phyloP scores from a whole-genome alignment of 176 grass and related monocot species.

The Miscanthus lutarioriparius region DNA sequence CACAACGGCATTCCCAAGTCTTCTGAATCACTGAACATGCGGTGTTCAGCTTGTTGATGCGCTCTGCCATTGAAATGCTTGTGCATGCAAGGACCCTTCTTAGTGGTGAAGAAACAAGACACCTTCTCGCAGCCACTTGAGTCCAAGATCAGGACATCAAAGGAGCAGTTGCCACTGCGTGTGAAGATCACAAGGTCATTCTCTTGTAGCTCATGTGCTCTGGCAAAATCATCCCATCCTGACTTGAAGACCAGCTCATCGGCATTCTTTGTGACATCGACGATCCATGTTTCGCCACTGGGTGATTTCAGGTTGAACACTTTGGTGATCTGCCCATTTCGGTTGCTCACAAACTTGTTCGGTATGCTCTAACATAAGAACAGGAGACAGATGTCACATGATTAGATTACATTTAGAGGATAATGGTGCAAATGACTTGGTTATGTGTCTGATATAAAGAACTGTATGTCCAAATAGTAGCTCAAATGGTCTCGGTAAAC shows the following conservation, averaged over 20 bases:
- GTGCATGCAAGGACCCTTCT: neutral
- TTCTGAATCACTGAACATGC: neutral
- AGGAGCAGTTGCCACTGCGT: conserved; percentile 33
- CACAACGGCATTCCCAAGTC: neutral
- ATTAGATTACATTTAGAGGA: neutral
- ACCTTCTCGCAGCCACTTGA: conserved; percentile 46
- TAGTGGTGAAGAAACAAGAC: conserved; percentile 10
- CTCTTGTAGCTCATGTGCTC: conserved; percentile 45
- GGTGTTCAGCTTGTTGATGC: neutral
- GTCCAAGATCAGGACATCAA: conserved; percentile 57
- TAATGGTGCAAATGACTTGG: neutral
- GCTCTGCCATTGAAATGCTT: neutral
- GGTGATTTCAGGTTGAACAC: conserved; percentile 36
- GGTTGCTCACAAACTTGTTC: conserved; percentile 20
- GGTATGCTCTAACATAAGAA: conserved; percentile 50
- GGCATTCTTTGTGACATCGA: conserved; percentile 19
- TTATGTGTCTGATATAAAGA: neutral
- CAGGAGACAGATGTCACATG: neutral
- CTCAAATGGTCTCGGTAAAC: neutral
- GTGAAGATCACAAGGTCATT: conserved; percentile 53
- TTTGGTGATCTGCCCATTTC: conserved; percentile 30
- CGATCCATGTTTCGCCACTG: conserved; percentile 32
- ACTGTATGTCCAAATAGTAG: neutral
- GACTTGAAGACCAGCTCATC: conserved; percentile 29
- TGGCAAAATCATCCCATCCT: conserved; percentile 56